These are phyloP conservation scores for Arabidopsis arenosa DNA, from an alignment of 345 rosid species.

Conservation along the genomic window DNA sequence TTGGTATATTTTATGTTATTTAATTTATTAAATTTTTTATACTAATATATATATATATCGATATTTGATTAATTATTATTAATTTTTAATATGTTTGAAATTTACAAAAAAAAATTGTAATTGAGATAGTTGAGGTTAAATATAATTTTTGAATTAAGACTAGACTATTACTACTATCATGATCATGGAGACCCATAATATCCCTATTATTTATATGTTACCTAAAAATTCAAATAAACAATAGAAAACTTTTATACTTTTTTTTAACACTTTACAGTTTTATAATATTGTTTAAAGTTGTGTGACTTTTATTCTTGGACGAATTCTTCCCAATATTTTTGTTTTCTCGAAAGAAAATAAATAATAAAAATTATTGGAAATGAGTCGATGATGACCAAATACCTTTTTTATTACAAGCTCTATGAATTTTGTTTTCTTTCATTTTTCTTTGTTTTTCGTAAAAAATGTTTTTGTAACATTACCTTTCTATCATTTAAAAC, in stretches of 20 bases:
- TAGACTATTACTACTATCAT: conserved; percentile 15
- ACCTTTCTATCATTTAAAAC: neutral
- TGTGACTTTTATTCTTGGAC: neutral
- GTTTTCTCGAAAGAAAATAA: no score
- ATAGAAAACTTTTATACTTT: neutral
- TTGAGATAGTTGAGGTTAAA: conserved; percentile 25
- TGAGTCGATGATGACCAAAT: neutral
- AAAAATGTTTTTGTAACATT: conserved; percentile 4
- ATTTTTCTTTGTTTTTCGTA: neutral
- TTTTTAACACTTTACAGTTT: neutral
- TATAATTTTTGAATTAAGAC: neutral
- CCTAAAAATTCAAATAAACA: conserved; percentile 24
- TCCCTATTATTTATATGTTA: conserved; percentile 8
- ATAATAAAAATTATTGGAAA: no score
- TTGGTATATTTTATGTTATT: no score
- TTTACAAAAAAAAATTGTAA: no score
- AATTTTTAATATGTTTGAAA: no score
- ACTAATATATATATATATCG: no score
- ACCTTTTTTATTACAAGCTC: conserved; percentile 9
- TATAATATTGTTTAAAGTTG: conserved; percentile 3
- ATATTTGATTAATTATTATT: no score
- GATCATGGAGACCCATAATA: conserved; percentile 37
- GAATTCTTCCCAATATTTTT: neutral
- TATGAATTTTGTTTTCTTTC: neutral
- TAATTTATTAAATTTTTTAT: no score